Conservation (phyloP, 129 eudicot species). For the Chrysanthemum seticuspe region DNA sequence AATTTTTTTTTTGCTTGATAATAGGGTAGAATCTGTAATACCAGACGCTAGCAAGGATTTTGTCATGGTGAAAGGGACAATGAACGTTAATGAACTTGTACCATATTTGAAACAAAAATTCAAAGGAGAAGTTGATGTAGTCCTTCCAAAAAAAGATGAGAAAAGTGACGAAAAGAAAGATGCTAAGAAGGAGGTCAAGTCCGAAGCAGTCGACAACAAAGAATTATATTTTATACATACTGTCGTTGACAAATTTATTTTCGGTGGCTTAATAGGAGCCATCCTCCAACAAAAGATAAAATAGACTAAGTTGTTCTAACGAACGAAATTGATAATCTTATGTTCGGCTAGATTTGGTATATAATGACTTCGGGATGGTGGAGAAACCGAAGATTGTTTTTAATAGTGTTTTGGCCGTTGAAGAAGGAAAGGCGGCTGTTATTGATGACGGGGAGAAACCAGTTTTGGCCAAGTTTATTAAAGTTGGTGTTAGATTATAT, state of each 20-base stretch:
- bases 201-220: slow-evolving; percentile 7
- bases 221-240: not conserved
- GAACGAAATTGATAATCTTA: not conserved
- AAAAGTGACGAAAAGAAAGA: slow-evolving; percentile 22
- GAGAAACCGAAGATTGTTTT: no score
- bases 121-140: slow-evolving; percentile 52
- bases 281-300: no score
- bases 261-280: not conserved
- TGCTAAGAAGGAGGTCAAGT: not conserved
- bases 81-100: slow-evolving; percentile 61
- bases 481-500: no score
- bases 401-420: no score
- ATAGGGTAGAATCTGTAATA: slow-evolving; percentile 54
- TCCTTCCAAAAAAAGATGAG: slow-evolving; percentile 37
- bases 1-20: not conserved
- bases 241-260: not conserved
- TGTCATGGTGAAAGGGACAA: slow-evolving; percentile 63
- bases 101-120: slow-evolving; percentile 53
- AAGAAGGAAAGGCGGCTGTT: no score
- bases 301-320: no score
- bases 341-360: slow-evolving; percentile 6
- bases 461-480: no score
- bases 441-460: no score
- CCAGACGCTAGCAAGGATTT: slow-evolving; percentile 56
- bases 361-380: not conserved